Evolutionary conservation across 1,139 yeast genomes (phyloP), one percentile per base, ranked within the genome.

Genomic region (Nakaseomyces glabratus): DNA sequence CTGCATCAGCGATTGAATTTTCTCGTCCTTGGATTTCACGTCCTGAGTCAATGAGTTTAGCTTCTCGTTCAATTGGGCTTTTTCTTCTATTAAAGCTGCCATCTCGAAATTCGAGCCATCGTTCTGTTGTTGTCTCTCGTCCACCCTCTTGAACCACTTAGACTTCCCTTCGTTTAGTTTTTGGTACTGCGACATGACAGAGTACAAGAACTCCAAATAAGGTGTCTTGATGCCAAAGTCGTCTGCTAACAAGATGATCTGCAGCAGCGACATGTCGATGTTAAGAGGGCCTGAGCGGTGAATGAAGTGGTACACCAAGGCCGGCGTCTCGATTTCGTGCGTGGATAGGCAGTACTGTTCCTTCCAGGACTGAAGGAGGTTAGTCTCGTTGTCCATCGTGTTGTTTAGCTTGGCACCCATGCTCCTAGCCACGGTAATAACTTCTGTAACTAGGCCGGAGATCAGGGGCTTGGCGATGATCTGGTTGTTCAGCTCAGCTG

Each of bases 211-310:
- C 60, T 86, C 96, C 57, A 86, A 67, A 55, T 86, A 86, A 2
- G 96, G 95, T 1, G 95, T 82, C 54, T 82, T 78, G 37, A 85
- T 77, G 31, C 82, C 79, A 51, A 73, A 72, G 55, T 85, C 95
- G 59, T 85, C 95, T 12, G 93, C 94, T 40, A 85, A 64, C 37
- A 86, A 64, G 40, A 86, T 86, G 4, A 95, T 95, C 55, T 85
- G 93, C 42, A 86, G 66, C 38, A 86, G 62, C 34, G 85, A 63
- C 52, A 85, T 66, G 57, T 86, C 96, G 32, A 81, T 65, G 42
- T 78, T 75, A 39, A 82, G 33, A 3, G 49, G 45, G 2, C 49
- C 43, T 10, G 49, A 46, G 35, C 35, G 49, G 35, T 45, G 48
- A 23, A 49, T 33, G 37, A 49, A 54, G 39, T 50, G 56, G 38